Conservation (phyloP, 2,329 filamentous ascomycete genomes). For the Fusarium tjaetaba region DNA sequence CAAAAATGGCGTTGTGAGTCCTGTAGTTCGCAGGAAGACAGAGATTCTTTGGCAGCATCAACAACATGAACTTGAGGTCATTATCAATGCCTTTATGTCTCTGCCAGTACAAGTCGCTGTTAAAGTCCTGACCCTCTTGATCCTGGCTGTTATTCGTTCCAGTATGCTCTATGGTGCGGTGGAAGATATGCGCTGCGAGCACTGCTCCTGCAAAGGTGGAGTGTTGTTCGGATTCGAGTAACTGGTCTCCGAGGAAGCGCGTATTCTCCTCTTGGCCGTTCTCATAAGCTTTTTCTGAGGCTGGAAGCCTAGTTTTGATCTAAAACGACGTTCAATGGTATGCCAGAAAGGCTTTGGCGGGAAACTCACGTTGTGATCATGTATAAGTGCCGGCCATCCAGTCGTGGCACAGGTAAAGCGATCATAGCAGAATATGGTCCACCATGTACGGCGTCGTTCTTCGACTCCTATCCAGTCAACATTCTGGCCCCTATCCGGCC, state of each 20-base stretch:
- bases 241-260: constrained; percentile 6
- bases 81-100: constrained; percentile 8
- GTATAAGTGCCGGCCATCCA: constrained; percentile 17
- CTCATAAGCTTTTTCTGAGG: constrained; percentile 4
- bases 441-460: constrained; percentile 17
- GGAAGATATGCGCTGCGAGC: constrained; percentile 7
- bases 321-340: background rate
- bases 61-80: constrained; percentile 13
- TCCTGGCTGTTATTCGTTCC: background rate
- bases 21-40: constrained; percentile 18
- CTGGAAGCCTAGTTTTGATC: constrained; percentile 14
- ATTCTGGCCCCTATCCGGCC: rapidly evolving
- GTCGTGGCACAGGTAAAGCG: constrained; percentile 18
- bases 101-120: background rate
- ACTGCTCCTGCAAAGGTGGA: constrained; percentile 14
- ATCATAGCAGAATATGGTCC: constrained; percentile 25
- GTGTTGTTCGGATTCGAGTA: background rate
- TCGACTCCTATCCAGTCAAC: constrained; percentile 8
- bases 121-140: background rate
- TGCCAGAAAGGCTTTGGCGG: rapidly evolving
- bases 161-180: constrained; percentile 17
- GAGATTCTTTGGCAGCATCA: constrained; percentile 13
- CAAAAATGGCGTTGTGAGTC: constrained; percentile 12
- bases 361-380: background rate
- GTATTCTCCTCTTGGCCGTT: background rate